phyloP scores from a whole-genome alignment of 2,329 filamentous ascomycete genomes.

The Pseudodiploospora longispora region DNA sequence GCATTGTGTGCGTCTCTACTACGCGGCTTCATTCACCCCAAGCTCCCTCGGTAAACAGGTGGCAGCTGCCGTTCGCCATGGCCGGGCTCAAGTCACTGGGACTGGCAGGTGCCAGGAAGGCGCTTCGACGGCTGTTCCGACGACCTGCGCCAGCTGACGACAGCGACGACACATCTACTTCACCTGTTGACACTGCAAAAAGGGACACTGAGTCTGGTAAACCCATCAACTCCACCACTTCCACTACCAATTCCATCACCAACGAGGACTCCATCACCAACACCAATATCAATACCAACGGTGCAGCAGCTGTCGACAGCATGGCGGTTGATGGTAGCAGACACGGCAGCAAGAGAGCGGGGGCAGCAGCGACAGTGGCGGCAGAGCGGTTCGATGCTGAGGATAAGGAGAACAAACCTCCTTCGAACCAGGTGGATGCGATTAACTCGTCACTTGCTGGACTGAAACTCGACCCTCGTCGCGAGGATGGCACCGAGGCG shows the following conservation, averaged over 20 bases:
- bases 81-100: constrained; percentile 21
- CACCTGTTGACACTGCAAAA: neutral
- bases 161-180: neutral
- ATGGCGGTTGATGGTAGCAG: constrained; percentile 11
- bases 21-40: too few relatives aligned
- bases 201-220: neutral
- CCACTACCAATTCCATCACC: neutral
- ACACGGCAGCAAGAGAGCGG: neutral
- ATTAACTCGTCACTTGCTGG: neutral
- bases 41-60: too few relatives aligned
- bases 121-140: constrained; percentile 23
- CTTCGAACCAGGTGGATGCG: neutral
- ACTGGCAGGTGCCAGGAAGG: constrained; percentile 22
- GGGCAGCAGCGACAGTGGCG: neutral
- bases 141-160: constrained; percentile 18
- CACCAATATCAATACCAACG: constrained; percentile 1
- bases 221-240: constrained; percentile 1
- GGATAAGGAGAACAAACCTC: constrained; percentile 25
- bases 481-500: constrained; percentile 7
- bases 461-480: constrained; percentile 8
- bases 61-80: constrained; percentile 9
- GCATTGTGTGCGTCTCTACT: too few relatives aligned
- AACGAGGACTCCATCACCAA: constrained; percentile 4
- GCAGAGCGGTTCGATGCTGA: neutral
- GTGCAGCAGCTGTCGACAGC: constrained; percentile 1